Conservation (phyloP, 2,329 filamentous ascomycete species). For the Penicillium sp. region DNA sequence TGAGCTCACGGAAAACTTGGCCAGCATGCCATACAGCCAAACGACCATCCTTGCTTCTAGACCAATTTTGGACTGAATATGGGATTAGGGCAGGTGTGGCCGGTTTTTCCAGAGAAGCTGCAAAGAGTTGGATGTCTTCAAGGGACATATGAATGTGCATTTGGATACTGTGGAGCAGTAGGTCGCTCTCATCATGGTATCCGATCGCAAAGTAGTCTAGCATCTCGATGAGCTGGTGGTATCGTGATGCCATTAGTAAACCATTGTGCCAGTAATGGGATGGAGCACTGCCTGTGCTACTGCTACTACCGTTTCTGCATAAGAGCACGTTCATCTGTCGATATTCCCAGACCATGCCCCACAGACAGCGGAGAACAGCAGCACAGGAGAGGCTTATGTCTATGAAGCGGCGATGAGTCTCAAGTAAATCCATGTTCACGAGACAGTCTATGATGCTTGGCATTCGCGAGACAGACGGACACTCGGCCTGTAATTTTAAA, state of each 20-base stretch:
- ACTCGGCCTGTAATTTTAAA: neutral
- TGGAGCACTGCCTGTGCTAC: no score
- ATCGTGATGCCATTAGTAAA: conserved; percentile 23
- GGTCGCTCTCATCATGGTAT: conserved; percentile 6
- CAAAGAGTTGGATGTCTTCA: conserved; percentile 12
- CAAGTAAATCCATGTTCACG: conserved; percentile 6
- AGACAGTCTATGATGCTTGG: conserved; percentile 4
- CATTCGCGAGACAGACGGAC: neutral
- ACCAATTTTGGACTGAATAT: conserved; percentile 2
- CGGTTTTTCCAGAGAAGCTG: conserved; percentile 5
- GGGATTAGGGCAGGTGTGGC: neutral
- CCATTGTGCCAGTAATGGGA: conserved; percentile 25
- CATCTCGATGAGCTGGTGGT: conserved; percentile 26
- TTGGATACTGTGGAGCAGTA: conserved; percentile 6
- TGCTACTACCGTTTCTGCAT: no score
- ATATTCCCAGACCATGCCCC: conserved; percentile 29
- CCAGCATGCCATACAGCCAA: conserved; percentile 6
- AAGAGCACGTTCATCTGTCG: conserved; percentile 26
- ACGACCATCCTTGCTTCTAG: conserved; percentile 5
- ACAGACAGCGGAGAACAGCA: conserved; percentile 29
- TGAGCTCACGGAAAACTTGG: conserved; percentile 2
- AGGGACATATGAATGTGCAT: conserved; percentile 15
- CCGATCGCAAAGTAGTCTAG: conserved; percentile 19
- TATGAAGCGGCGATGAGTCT: neutral
- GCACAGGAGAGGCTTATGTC: conserved; percentile 20